Conservation (phyloP, 2,329 filamentous ascomycete genomes). For the Aureobasidium pullulans region DNA sequence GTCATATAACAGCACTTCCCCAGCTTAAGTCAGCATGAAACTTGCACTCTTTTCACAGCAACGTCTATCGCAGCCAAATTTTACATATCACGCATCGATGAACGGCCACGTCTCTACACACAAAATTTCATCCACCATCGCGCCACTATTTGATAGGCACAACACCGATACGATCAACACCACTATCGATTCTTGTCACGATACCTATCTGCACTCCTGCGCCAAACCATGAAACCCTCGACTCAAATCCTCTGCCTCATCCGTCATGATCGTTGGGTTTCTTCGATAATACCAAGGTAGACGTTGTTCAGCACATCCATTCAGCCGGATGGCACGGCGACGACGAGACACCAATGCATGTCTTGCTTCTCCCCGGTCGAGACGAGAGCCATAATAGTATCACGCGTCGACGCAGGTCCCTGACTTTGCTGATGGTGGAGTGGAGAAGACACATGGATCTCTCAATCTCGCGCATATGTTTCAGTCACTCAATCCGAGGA, state of each 20-base stretch:
- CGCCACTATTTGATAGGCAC: slow-evolving; percentile 8
- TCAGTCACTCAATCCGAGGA: slow-evolving; percentile 2
- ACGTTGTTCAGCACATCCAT: slow-evolving; percentile 12
- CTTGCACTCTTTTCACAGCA: slow-evolving; percentile 12
- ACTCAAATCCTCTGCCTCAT: slow-evolving; percentile 3
- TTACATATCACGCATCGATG: slow-evolving; percentile 3
- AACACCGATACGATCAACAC: slow-evolving; percentile 6
- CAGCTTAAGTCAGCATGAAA: slow-evolving; percentile 7
- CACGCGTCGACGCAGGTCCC: slow-evolving; percentile 1
- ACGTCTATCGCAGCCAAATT: slow-evolving; percentile 12
- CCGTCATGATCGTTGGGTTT: slow-evolving; percentile 5
- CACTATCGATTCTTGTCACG: slow-evolving; percentile 9
- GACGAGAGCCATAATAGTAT: background rate
- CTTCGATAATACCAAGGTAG: background rate
- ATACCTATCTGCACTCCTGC: slow-evolving; percentile 10
- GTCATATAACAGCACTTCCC: slow-evolving; percentile 13
- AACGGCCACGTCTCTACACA: slow-evolving; percentile 8
- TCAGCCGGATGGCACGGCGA: slow-evolving; percentile 7
- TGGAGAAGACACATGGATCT: slow-evolving; percentile 6
- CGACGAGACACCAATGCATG: slow-evolving; percentile 9
- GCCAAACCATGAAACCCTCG: slow-evolving; percentile 2
- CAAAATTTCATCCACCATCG: slow-evolving; percentile 3
- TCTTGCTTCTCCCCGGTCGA: slow-evolving; percentile 8
- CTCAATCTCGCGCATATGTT: slow-evolving; percentile 1
- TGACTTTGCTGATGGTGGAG: slow-evolving; percentile 9